These are phyloP conservation scores for Mycosphaerella arachidis DNA, from an alignment of 2,329 filamentous ascomycete species.

Conservation along the genomic window DNA sequence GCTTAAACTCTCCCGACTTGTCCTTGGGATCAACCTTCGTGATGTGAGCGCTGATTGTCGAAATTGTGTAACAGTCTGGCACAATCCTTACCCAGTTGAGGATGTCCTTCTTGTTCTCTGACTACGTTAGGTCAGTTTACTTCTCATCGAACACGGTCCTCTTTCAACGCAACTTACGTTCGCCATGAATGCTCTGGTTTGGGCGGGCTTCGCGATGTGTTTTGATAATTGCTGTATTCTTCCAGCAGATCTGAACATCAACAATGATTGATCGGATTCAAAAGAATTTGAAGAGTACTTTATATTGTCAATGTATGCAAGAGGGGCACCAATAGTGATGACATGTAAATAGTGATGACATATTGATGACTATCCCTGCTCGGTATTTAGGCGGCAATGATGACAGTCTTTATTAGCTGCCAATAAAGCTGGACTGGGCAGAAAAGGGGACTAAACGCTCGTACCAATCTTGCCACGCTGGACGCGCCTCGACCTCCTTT, in stretches of 20 bases:
- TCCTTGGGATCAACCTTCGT: slow-evolving; percentile 67
- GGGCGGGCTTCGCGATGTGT: not conserved
- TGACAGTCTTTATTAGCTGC: not conserved
- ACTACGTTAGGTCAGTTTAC: slow-evolving; percentile 9
- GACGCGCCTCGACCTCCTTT: too few relatives aligned
- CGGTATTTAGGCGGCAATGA: not conserved
- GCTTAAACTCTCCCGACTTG: slow-evolving; percentile 87
- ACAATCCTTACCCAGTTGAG: slow-evolving; percentile 67
- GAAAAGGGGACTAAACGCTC: too few relatives aligned
- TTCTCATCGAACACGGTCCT: slow-evolving; percentile 4
- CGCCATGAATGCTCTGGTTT: slow-evolving; percentile 15
- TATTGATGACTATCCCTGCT: not conserved
- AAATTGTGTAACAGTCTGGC: slow-evolving; percentile 63
- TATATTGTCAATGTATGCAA: too few relatives aligned
- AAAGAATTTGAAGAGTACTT: too few relatives aligned
- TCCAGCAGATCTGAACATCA: not conserved
- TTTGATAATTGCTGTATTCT: not conserved
- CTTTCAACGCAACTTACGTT: slow-evolving; percentile 9
- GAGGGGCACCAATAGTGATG: too few relatives aligned
- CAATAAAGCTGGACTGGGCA: not conserved
- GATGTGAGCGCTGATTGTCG: slow-evolving; percentile 82
- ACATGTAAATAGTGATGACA: not conserved
- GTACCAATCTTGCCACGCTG: too few relatives aligned
- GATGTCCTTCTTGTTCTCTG: slow-evolving; percentile 45
- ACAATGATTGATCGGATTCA: not conserved